A percentile compares a stretch with the other conserved stretches of the same genome.
phyloP scores from a whole-genome alignment of 352 stramenopile genomes.

The Phytophthora colocasiae region DNA sequence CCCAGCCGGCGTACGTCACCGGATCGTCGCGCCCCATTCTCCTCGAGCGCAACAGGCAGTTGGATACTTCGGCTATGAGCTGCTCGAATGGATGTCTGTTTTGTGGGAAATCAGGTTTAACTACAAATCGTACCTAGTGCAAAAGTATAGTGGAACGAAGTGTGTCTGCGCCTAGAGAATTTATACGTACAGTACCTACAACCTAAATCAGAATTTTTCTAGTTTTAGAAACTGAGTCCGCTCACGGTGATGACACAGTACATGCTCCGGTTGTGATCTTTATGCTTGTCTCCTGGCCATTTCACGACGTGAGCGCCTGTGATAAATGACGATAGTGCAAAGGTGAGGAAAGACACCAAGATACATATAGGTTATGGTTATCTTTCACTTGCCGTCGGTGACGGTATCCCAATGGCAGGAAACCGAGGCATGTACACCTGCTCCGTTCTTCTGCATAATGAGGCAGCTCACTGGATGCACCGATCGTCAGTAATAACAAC shows the following conservation, averaged over 20 bases:
- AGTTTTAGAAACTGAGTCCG: constrained; percentile 76
- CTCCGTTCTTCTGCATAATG: constrained; percentile 95
- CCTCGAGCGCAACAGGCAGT: not conserved
- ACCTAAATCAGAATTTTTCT: constrained; percentile 26
- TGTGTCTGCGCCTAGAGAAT: constrained; percentile 16
- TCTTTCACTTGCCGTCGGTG: constrained; percentile 74
- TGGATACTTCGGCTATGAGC: constrained; percentile 30
- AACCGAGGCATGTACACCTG: constrained; percentile 88
- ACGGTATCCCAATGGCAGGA: constrained; percentile 93
- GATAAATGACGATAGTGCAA: not conserved
- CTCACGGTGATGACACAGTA: constrained; percentile 91
- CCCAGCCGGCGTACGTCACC: constrained; percentile 80
- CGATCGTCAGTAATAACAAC: constrained; percentile 6
- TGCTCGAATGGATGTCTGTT: constrained; percentile 10
- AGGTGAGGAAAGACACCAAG: not conserved
- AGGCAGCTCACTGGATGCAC: constrained; percentile 77
- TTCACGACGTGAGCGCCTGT: constrained; percentile 84
- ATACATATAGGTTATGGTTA: not conserved
- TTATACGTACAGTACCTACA: constrained; percentile 6
- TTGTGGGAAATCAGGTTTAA: constrained; percentile 35
- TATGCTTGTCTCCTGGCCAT: constrained; percentile 91
- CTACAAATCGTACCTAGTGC: constrained; percentile 15
- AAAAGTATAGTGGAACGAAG: constrained; percentile 11
- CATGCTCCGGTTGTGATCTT: constrained; percentile 91
- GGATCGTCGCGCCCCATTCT: constrained; percentile 44